Percentiles rank a stretch among this genome's conserved stretches.
These are phyloP conservation scores for Tetrapisispora nanseiensis DNA, from an alignment of 805 yeast genomes.

Conservation along the genomic window DNA sequence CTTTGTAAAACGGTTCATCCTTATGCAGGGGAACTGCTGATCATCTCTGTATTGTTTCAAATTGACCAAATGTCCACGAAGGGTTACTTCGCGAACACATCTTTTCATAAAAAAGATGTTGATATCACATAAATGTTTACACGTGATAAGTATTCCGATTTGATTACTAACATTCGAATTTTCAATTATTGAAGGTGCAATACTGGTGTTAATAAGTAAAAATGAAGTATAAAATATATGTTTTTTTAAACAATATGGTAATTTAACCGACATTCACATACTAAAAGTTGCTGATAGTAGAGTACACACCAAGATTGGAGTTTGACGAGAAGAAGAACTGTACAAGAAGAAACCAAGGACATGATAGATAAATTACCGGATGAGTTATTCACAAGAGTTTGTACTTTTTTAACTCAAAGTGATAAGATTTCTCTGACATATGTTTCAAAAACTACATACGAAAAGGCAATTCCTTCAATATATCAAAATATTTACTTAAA, in stretches of 20 bases:
- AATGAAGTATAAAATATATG: no score
- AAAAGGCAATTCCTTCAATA: conserved; percentile 11
- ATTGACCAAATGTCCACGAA: conserved; percentile 93
- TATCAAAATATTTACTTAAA: conserved; percentile 22
- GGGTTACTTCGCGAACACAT: conserved; percentile 21
- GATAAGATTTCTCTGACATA: conserved; percentile 21
- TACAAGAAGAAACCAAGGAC: neutral
- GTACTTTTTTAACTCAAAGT: conserved; percentile 13
- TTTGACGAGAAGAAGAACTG: neutral
- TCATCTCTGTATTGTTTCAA: conserved; percentile 99
- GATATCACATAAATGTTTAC: neutral
- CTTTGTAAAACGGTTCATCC: conserved; percentile 99
- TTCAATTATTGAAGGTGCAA: no score
- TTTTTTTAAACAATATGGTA: no score
- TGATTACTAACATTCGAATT: neutral
- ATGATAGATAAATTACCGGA: conserved; percentile 21
- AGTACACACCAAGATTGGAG: no score
- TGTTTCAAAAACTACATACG: conserved; percentile 13
- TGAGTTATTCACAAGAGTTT: conserved; percentile 15
- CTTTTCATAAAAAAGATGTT: neutral
- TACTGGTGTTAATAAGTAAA: neutral
- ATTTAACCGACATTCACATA: no score
- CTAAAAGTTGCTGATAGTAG: no score
- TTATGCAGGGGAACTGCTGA: conserved; percentile 99
- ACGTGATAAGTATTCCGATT: neutral